Percentiles rank a stretch among this genome's conserved stretches.
Evolutionary conservation across 163 green algal species (phyloP).

Genomic region (Scenedesmus sp.): DNA sequence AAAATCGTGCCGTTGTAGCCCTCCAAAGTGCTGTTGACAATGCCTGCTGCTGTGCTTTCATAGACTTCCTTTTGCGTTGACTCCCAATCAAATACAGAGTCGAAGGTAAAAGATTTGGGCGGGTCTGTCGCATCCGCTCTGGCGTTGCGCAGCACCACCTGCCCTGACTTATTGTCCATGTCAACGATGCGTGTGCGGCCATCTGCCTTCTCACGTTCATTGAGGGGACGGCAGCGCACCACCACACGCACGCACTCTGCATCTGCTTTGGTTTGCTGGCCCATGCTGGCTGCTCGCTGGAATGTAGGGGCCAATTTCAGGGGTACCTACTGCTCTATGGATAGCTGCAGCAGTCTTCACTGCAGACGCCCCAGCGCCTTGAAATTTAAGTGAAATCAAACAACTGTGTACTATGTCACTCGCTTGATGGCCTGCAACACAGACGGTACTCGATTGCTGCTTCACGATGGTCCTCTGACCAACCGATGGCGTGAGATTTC

Average conservation of each 20-base stretch:
- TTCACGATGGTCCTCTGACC: neutral
- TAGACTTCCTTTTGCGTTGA: constrained; percentile 75
- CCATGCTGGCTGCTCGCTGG: constrained; percentile 40
- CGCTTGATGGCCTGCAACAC: neutral
- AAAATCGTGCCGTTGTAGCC: constrained; percentile 85
- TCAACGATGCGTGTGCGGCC: constrained; percentile 75
- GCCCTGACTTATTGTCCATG: constrained; percentile 61
- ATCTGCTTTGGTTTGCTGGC: constrained; percentile 1
- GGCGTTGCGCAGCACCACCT: constrained; percentile 71
- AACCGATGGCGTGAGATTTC: neutral
- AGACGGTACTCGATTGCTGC: neutral
- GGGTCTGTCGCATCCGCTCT: constrained; percentile 68
- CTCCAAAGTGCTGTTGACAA: constrained; percentile 81
- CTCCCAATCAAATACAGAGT: constrained; percentile 77
- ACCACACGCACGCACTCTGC: constrained; percentile 78
- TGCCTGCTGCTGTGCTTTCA: constrained; percentile 70
- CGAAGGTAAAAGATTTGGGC: constrained; percentile 80
- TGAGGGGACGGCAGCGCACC: constrained; percentile 83
- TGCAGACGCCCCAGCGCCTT: neutral
- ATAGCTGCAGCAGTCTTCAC: neutral
- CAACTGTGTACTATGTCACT: no score
- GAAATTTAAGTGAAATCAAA: no score
- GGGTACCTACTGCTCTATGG: neutral
- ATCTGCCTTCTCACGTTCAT: constrained; percentile 76
- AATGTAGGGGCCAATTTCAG: neutral